Evolutionary conservation across 306 rosid species (phyloP).

Genomic region (Sphenostylis stenocarpa): DNA sequence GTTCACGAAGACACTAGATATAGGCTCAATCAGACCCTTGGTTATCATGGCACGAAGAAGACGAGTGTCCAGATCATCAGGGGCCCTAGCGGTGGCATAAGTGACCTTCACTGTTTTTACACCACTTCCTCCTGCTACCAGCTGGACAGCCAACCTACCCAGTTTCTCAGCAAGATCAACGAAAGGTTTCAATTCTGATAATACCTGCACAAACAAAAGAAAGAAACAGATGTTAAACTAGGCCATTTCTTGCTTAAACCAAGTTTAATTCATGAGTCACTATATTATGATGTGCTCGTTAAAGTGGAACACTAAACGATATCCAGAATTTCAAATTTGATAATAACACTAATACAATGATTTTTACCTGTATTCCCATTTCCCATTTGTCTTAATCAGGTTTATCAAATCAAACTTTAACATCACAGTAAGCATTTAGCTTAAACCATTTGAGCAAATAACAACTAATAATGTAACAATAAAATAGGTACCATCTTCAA

Average conservation of each 20-base stretch:
- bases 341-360: not conserved
- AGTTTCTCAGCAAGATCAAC: slow-evolving; percentile 92
- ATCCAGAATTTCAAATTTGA: not conserved
- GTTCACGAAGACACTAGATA: slow-evolving; percentile 85
- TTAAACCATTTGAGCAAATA: not conserved
- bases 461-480: not conserved
- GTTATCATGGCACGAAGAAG: slow-evolving; percentile 97
- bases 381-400: not conserved
- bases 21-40: slow-evolving; percentile 97
- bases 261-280: not conserved
- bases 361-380: not conserved
- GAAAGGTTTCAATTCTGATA: slow-evolving; percentile 83
- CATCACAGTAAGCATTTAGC: not conserved
- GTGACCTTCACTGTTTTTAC: slow-evolving; percentile 88
- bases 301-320: not conserved
- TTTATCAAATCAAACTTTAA: slow-evolving; percentile 8
- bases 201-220: slow-evolving; percentile 54
- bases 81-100: slow-evolving; percentile 86
- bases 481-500: not conserved
- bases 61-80: slow-evolving; percentile 97
- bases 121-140: slow-evolving; percentile 98
- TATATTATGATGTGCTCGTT: not conserved
- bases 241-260: not conserved
- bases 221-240: not conserved
- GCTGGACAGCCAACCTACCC: slow-evolving; percentile 93